These are phyloP conservation scores for Talaromyces funiculosus DNA, from an alignment of 2,329 filamentous ascomycete species.

Conservation along the genomic window DNA sequence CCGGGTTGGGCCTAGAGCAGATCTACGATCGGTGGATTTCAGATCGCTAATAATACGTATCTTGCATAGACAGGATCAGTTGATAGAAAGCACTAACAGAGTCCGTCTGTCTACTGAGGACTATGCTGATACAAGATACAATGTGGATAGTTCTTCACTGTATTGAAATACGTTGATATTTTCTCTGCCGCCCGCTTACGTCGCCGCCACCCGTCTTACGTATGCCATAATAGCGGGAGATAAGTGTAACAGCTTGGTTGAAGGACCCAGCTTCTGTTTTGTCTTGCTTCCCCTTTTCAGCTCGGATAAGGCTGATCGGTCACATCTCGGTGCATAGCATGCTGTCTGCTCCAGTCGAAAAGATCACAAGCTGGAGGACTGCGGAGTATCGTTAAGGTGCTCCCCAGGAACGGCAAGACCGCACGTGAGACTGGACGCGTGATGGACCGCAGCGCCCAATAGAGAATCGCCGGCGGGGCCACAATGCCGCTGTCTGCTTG, in stretches of 20 bases:
- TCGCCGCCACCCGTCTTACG: not conserved
- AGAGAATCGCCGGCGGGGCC: not conserved
- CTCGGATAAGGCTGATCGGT: not conserved
- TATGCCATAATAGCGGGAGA: not conserved
- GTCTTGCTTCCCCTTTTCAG: not conserved
- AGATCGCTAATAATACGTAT: no score
- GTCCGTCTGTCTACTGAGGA: not conserved
- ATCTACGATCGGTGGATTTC: not conserved
- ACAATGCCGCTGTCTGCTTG: not conserved
- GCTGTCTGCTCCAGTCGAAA: no score
- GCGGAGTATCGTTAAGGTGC: no score
- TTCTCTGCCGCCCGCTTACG: not conserved
- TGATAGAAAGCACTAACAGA: not conserved
- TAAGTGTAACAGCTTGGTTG: not conserved
- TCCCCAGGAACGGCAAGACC: not conserved
- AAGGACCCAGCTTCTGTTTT: no score
- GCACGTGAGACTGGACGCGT: not conserved
- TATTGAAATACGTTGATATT: not conserved
- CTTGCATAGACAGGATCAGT: no score
- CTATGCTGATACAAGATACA: not conserved
- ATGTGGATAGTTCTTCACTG: no score
- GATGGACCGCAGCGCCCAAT: not conserved
- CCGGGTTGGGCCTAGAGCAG: not conserved
- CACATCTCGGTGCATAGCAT: not conserved
- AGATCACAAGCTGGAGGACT: not conserved